Conservation (phyloP, 352 stramenopile genomes). For the Pythium guiyangense region DNA sequence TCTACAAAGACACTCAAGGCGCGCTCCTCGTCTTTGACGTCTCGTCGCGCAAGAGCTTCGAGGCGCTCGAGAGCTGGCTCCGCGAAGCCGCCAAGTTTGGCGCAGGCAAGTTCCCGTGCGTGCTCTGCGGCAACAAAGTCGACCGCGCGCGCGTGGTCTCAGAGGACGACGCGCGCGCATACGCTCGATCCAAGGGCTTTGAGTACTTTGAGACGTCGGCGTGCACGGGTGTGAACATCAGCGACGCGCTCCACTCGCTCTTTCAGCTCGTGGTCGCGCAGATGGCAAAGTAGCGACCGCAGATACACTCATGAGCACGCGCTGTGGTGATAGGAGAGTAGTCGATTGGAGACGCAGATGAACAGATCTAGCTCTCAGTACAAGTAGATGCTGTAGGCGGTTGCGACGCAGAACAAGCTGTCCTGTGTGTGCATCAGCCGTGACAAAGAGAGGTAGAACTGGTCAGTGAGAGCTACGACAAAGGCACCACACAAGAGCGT, state of each 20-base stretch:
- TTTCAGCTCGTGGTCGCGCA: slow-evolving; percentile 64
- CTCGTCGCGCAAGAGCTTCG: slow-evolving; percentile 71
- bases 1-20: slow-evolving; percentile 93
- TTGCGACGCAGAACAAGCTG: slow-evolving; percentile 86
- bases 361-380: slow-evolving; percentile 37
- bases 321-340: neutral
- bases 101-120: slow-evolving; percentile 78
- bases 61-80: slow-evolving; percentile 86
- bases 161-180: slow-evolving; percentile 76
- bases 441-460: neutral
- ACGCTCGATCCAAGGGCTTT: slow-evolving; percentile 70
- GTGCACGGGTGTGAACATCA: slow-evolving; percentile 82
- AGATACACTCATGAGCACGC: neutral
- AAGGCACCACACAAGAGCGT: neutral
- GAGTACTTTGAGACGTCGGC: slow-evolving; percentile 93
- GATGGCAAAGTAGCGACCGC: slow-evolving; percentile 18
- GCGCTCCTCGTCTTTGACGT: slow-evolving; percentile 80
- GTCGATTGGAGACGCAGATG: neutral
- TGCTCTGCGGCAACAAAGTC: slow-evolving; percentile 91
- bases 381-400: slow-evolving; percentile 86
- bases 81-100: slow-evolving; percentile 87
- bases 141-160: slow-evolving; percentile 72
- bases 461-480: neutral
- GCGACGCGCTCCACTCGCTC: slow-evolving; percentile 80
- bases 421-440: slow-evolving; percentile 37